phyloP scores from a whole-genome alignment of 306 rosid species.

The Malus asiatica region DNA sequence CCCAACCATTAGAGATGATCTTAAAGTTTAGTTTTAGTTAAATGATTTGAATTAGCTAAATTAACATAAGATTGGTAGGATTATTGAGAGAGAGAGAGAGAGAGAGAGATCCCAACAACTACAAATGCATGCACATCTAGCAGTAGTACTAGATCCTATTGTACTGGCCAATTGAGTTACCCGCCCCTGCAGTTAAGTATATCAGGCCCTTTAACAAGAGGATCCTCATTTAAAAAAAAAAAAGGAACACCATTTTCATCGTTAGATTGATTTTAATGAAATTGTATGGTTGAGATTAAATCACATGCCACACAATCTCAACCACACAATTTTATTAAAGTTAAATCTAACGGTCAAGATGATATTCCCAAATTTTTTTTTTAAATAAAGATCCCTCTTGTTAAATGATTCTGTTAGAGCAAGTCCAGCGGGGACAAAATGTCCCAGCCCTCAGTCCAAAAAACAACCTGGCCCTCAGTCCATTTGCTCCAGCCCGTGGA shows the following conservation, averaged over 20 bases:
- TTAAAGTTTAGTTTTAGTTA: not conserved
- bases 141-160: not conserved
- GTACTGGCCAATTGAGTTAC: not conserved
- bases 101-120: not conserved
- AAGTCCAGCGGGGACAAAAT: too few species aligned
- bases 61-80: not conserved
- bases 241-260: accelerated
- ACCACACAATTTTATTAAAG: too few species aligned
- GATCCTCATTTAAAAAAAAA: too few species aligned
- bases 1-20: too few species aligned
- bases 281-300: too few species aligned
- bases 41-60: not conserved
- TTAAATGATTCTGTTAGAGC: accelerated
- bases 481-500: too few species aligned
- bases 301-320: too few species aligned
- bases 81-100: not conserved
- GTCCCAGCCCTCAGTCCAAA: too few species aligned
- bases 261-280: too few species aligned
- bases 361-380: accelerated
- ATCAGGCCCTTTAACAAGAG: too few species aligned
- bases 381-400: accelerated
- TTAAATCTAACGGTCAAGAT: too few species aligned
- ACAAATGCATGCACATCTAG: not conserved
- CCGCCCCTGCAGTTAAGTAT: not conserved
- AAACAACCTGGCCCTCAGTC: too few species aligned